Base-by-base conservation (phyloP, 1,284 basidiomycete genomes). In the Schizophyllum amplum region DNA sequence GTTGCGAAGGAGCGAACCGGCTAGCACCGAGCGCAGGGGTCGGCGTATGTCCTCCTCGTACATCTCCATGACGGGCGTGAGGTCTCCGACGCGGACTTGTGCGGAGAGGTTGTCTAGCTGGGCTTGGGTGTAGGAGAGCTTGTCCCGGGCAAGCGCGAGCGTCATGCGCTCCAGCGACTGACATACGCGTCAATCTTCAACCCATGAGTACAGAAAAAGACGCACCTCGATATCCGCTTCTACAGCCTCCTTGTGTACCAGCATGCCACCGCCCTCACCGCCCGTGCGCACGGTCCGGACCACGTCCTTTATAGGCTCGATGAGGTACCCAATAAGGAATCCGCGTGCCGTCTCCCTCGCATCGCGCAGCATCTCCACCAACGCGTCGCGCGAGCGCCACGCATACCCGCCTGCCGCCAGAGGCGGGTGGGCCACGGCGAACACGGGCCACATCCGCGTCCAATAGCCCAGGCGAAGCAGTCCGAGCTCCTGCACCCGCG, bases 161-260 rank as follows among this genome's bases (percentile, higher is more conserved):
- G 94, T 86, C 96, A 99, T 99, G 46, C 96, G 80, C 71, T 98
- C 91, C 13, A 99, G 78, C 22, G 90, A 94, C 88, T 96, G n/a
- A 25, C 15, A 55, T 13, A 55, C 54, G 52, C 11, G 24, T 23
- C 20, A 11, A 42, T 4, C 24, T 24, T 20, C 24, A 47, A 27
- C 51, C 24, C n/a, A 56, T 23, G 47, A 57, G 6, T 4, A n/a
- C n/a, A n/a, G n/a, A n/a, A 9, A 22, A 23, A 33, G n/a, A 71
- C 79, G 64, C 65, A 90, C 89, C 60, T 89, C 80, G 54, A 93
- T 67, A 67, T 96, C 93, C 5, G 91, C 88, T 22, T 79, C 77
- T 13, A 96, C 82, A 50, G 86, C 90, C 66, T 93, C 87, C 59
- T 79, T 80, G 56, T 82, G 83, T 51, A 95, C 80, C 51, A 96